Conservation (phyloP, 352 stramenopile genomes). For the Globisporangium carolinianum region DNA sequence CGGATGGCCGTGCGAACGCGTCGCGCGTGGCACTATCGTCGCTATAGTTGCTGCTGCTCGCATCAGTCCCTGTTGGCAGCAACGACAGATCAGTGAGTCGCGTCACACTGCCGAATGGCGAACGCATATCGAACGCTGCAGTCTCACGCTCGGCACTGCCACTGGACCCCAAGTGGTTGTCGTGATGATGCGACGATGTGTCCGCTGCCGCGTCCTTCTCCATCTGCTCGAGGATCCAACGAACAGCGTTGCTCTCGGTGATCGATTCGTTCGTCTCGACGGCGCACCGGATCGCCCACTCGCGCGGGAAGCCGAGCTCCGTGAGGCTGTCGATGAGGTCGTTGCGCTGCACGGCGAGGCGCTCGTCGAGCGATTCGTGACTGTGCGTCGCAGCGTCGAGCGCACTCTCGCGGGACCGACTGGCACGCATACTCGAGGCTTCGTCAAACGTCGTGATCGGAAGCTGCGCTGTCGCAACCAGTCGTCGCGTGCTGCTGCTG, state of each 20-base stretch:
- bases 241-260: conserved; percentile 67
- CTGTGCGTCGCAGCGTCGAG: too few species aligned
- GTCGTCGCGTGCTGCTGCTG: too few species aligned
- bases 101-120: not conserved
- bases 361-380: not conserved
- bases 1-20: not conserved
- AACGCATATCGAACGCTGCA: not conserved
- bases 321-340: conserved; percentile 73
- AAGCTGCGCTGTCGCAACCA: too few species aligned
- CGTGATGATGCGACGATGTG: not conserved
- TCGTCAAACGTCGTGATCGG: not conserved
- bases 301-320: conserved; percentile 75
- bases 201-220: conserved; percentile 39
- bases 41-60: not conserved
- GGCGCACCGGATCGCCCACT: conserved; percentile 68
- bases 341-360: conserved; percentile 12
- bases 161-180: too few species aligned
- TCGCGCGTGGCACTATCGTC: too few species aligned
- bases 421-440: too few species aligned
- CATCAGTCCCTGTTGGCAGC: not conserved
- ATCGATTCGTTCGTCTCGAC: conserved; percentile 32
- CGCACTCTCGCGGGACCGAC: too few species aligned
- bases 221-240: conserved; percentile 90
- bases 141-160: not conserved
- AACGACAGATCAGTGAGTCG: conserved; percentile 7